Conservation (phyloP, 331 rosid species). For the Pyracantha coccinea region DNA sequence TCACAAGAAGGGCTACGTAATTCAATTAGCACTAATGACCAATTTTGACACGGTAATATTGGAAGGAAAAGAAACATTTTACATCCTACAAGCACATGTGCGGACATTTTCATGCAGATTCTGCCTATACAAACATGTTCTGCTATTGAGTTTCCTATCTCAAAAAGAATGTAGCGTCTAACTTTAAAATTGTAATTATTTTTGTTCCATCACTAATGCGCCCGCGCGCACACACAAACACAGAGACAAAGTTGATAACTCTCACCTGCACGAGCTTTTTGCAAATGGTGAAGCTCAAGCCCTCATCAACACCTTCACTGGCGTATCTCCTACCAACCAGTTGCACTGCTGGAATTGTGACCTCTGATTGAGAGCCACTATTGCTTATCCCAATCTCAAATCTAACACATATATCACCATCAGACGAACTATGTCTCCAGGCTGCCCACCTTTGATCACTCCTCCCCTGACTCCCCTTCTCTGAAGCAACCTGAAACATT, state of each 20-base stretch:
- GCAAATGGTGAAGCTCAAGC: slow-evolving; percentile 89
- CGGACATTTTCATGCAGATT: not conserved
- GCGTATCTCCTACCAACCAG: slow-evolving; percentile 36
- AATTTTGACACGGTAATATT: no score
- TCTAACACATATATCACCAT: slow-evolving; percentile 72
- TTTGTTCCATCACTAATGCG: not conserved
- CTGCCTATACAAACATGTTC: not conserved
- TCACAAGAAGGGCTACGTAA: not conserved
- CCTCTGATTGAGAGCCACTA: slow-evolving; percentile 45
- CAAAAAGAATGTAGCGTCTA: not conserved
- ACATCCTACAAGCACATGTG: not conserved
- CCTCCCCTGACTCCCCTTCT: slow-evolving; percentile 83
- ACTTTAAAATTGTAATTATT: not conserved
- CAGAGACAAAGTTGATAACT: not conserved
- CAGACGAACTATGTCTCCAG: slow-evolving; percentile 78
- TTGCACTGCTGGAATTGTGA: slow-evolving; percentile 30
- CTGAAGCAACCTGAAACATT: slow-evolving; percentile 50
- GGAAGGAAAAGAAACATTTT: not conserved
- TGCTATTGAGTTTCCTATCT: not conserved
- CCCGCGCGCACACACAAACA: not conserved
- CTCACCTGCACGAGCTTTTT: slow-evolving; percentile 89
- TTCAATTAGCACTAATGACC: not conserved
- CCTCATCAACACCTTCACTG: slow-evolving; percentile 63
- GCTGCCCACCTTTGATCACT: slow-evolving; percentile 69
- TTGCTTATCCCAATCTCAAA: slow-evolving; percentile 70